Conservation (phyloP, 495 filamentous ascomycete genomes). For the Aspergillus diversus region DNA sequence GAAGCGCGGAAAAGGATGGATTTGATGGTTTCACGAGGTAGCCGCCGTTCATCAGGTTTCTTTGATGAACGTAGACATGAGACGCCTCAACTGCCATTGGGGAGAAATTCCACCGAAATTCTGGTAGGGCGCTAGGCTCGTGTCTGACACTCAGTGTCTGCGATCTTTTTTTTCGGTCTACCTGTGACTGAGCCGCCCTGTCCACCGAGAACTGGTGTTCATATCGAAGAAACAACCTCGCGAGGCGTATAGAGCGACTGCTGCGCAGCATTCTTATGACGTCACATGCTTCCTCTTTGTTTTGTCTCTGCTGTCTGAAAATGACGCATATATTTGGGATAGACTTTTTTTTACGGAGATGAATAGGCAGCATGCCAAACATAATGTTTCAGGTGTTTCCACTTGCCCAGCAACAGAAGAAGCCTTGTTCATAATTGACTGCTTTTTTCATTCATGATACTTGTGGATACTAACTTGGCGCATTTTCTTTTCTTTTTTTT, state of each 20-base stretch:
- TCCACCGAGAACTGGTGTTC: slow-evolving; percentile 13
- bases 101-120: no score
- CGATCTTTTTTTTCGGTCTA: background rate
- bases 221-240: slow-evolving; percentile 4
- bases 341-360: slow-evolving; percentile 4
- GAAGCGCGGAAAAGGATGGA: background rate
- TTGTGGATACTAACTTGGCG: background rate
- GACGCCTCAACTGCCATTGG: background rate
- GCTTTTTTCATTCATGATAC: background rate
- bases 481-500: background rate
- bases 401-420: slow-evolving; percentile 3
- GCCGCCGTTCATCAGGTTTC: slow-evolving; percentile 2
- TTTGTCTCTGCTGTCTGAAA: slow-evolving; percentile 19
- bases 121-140: background rate
- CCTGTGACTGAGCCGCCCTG: background rate
- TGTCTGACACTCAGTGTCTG: background rate
- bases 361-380: slow-evolving; percentile 4
- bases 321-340: slow-evolving; percentile 18
- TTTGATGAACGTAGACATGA: slow-evolving; percentile 13
- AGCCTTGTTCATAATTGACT: background rate
- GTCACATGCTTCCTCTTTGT: slow-evolving; percentile 3
- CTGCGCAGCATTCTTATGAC: slow-evolving; percentile 19
- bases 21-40: background rate
- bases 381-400: background rate
- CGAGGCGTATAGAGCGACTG: slow-evolving; percentile 17